Conservation (phyloP, 106 monocot species). For the Acanthochlamys bracteata region DNA sequence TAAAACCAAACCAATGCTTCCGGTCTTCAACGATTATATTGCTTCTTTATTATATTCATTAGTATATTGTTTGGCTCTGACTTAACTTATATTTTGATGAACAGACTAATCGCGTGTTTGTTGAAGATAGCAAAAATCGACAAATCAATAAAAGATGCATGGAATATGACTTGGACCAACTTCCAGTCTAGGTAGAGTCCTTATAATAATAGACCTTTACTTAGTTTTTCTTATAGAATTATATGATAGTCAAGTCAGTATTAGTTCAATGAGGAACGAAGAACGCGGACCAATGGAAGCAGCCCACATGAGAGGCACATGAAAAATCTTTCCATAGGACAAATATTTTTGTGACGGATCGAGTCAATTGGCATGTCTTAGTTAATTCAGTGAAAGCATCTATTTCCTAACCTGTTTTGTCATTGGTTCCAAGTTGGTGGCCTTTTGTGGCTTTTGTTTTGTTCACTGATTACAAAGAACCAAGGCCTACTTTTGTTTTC, state of each 20-base stretch:
- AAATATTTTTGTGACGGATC: neutral
- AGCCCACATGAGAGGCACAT: neutral
- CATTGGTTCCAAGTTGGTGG: slow-evolving; percentile 15
- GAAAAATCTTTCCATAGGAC: neutral
- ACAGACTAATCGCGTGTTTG: neutral
- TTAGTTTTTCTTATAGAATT: no score
- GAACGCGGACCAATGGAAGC: slow-evolving; percentile 1
- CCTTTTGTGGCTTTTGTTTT: neutral
- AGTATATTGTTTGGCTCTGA: neutral
- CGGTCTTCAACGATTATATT: no score
- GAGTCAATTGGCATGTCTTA: slow-evolving; percentile 1
- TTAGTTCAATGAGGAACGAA: no score
- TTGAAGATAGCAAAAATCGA: neutral
- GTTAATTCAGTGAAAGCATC: neutral
- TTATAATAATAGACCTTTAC: neutral
- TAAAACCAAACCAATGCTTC: neutral
- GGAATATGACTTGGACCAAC: slow-evolving; percentile 3
- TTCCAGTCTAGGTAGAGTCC: neutral
- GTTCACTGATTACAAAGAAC: neutral
- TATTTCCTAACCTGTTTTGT: neutral
- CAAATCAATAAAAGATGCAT: neutral
- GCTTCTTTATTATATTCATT: no score
- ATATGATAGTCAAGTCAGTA: no score
- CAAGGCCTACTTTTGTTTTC: no score
- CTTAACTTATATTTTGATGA: neutral